Evolutionary conservation across 805 yeast genomes (phyloP).

Genomic region (Starmerella bacillaris): DNA sequence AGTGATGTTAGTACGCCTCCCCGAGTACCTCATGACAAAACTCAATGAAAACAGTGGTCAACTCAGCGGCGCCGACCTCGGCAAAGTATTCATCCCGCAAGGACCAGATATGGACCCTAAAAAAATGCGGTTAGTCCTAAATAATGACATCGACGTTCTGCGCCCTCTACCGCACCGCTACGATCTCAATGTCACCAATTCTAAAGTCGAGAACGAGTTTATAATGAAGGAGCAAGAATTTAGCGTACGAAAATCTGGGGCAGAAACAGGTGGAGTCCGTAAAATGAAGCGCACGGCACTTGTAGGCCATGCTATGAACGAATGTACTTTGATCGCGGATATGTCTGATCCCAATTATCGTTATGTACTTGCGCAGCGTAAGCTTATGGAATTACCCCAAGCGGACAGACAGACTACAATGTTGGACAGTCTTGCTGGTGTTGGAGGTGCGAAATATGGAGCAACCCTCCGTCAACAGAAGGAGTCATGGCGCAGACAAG

Average conservation of each 20-base stretch:
- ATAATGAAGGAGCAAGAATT: constrained; percentile 77
- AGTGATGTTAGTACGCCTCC: constrained; percentile 84
- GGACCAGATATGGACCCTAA: constrained; percentile 11
- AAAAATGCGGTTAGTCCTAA: constrained; percentile 24
- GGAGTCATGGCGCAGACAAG: constrained; percentile 14
- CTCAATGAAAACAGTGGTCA: constrained; percentile 47
- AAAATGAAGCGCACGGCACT: constrained; percentile 51
- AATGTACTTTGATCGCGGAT: constrained; percentile 74
- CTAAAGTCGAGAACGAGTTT: constrained; percentile 66
- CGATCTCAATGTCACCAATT: constrained; percentile 59
- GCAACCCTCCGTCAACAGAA: constrained; percentile 22
- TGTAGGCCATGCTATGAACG: constrained; percentile 78
- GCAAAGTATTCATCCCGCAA: constrained; percentile 53
- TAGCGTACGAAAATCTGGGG: constrained; percentile 4
- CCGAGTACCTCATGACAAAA: constrained; percentile 63
- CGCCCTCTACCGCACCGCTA: constrained; percentile 65
- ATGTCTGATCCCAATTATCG: constrained; percentile 52
- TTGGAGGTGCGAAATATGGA: constrained; percentile 25
- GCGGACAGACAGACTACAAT: constrained; percentile 47
- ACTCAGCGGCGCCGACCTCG: constrained; percentile 54
- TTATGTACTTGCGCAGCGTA: constrained; percentile 41
- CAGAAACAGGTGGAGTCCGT: constrained; percentile 5
- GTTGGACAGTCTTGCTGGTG: constrained; percentile 68
- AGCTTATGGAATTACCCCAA: constrained; percentile 27
- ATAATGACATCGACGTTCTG: constrained; percentile 25